Percentiles rank a stretch among this genome's conserved stretches.
Evolutionary conservation across 2,329 filamentous ascomycete species (phyloP).

Genomic region (Neonectria punicea): DNA sequence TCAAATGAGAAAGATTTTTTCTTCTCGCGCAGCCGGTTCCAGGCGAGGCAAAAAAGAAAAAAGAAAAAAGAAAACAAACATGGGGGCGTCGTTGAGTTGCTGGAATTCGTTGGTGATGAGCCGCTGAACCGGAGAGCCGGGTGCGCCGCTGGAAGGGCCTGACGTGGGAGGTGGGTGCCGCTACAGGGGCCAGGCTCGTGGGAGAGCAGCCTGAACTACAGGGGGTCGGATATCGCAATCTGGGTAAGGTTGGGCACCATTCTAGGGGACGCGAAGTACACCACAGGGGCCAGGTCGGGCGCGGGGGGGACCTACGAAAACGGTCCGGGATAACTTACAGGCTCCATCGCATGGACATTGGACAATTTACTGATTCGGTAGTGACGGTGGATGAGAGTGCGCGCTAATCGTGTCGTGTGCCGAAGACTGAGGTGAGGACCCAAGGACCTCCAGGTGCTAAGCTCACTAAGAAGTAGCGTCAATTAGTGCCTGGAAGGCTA

Average conservation of each 20-base stretch:
- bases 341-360: not conserved
- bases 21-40: not conserved
- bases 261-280: not conserved
- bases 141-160: not conserved
- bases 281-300: not conserved
- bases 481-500: no score
- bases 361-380: conserved; percentile 6
- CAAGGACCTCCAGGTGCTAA: not conserved
- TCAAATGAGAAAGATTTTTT: not conserved
- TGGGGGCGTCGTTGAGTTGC: not conserved
- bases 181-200: conserved; percentile 9
- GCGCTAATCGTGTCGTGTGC: conserved; percentile 17
- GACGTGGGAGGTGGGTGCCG: not conserved
- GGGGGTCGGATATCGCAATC: not conserved
- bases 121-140: not conserved
- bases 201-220: not conserved
- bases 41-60: conserved; percentile 9
- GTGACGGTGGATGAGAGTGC: not conserved
- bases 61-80: conserved; percentile 8
- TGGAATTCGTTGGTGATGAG: not conserved
- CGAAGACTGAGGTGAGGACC: conserved; percentile 9
- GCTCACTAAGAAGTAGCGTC: no score
- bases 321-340: not conserved
- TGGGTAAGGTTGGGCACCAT: conserved; percentile 15
- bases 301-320: not conserved